Percentiles rank a stretch among this genome's conserved stretches.
These are phyloP conservation scores for Aquilaria agallochum DNA, from an alignment of 441 rosid species.

Conservation along the genomic window DNA sequence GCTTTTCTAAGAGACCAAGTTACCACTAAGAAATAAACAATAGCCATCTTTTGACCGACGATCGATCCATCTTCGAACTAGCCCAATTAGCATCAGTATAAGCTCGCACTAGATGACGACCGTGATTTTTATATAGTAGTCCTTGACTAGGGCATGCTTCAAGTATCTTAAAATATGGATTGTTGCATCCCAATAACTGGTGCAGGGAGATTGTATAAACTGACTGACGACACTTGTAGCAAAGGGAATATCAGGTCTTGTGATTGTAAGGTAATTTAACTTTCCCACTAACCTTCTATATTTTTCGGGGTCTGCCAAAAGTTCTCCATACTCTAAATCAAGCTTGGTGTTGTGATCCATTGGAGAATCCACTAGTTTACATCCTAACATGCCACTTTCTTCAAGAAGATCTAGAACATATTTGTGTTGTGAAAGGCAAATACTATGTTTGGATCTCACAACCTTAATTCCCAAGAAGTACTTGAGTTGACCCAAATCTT, in stretches of 20 bases:
- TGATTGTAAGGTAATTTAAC: not conserved
- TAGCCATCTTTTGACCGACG: not conserved
- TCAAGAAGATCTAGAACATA: not conserved
- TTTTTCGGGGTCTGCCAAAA: not conserved
- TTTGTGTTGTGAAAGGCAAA: not conserved
- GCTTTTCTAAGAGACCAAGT: conserved; percentile 4
- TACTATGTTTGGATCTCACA: not conserved
- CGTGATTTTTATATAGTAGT: not conserved
- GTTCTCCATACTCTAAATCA: not conserved
- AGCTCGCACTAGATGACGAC: not conserved
- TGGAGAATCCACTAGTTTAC: not conserved
- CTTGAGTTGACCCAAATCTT: not conserved
- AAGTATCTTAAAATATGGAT: not conserved
- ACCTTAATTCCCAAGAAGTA: not conserved
- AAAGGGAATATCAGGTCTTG: not conserved
- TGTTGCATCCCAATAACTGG: not conserved
- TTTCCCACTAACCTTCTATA: not conserved
- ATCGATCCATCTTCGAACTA: not conserved
- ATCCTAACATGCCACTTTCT: not conserved
- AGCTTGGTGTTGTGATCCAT: not conserved
- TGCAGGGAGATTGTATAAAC: not conserved
- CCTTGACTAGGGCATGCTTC: not conserved
- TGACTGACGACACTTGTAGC: not conserved
- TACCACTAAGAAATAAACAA: not conserved
- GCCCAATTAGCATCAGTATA: not conserved